These are phyloP conservation scores for Cryomyces minteri DNA, from an alignment of 495 filamentous ascomycete genomes.

Conservation along the genomic window DNA sequence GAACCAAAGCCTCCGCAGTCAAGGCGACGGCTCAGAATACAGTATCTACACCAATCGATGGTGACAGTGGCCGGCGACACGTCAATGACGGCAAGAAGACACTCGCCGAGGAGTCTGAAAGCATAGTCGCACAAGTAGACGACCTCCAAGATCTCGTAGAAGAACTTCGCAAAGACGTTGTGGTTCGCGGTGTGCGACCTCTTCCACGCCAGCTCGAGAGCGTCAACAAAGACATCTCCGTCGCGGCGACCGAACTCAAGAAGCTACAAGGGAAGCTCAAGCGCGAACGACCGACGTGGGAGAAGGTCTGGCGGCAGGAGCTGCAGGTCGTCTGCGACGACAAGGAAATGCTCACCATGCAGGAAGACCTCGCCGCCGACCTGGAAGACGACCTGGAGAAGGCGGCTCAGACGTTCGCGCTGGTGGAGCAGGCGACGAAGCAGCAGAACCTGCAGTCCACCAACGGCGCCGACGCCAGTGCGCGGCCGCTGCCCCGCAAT, in stretches of 20 bases:
- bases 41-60: constrained; percentile 40
- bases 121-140: constrained; percentile 76
- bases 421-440: constrained; percentile 92
- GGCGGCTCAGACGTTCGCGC: constrained; percentile 72
- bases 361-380: constrained; percentile 85
- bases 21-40: constrained; percentile 57
- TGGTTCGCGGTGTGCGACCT: constrained; percentile 78
- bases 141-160: constrained; percentile 92
- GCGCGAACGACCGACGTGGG: constrained; percentile 87
- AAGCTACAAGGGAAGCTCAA: constrained; percentile 87
- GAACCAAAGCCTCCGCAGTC: constrained; percentile 59
- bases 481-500: constrained; percentile 2
- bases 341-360: constrained; percentile 78
- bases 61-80: constrained; percentile 60
- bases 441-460: constrained; percentile 65
- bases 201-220: constrained; percentile 77
- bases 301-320: constrained; percentile 96
- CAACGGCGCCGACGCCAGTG: neutral
- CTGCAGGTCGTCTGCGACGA: constrained; percentile 88
- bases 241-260: constrained; percentile 71
- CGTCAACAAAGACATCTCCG: constrained; percentile 71
- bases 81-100: constrained; percentile 72
- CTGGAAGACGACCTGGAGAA: constrained; percentile 90
- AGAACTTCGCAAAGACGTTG: constrained; percentile 94
- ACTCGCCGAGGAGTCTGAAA: constrained; percentile 68